These are phyloP conservation scores for Backusella westeae DNA, from an alignment of 192 early-diverging fungal genomes.

Conservation along the genomic window DNA sequence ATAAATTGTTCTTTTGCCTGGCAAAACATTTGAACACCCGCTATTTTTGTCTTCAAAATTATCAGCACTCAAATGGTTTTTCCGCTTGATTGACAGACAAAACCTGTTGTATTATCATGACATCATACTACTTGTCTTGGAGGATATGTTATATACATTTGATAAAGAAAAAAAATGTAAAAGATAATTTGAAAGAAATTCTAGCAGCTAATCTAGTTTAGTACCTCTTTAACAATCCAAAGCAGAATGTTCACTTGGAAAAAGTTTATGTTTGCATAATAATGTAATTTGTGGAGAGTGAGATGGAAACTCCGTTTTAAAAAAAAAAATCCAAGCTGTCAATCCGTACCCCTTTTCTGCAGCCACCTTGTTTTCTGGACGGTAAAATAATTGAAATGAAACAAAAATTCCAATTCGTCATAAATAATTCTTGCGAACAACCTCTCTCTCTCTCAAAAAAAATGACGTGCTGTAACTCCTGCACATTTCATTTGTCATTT, in stretches of 20 bases:
- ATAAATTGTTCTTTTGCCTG: neutral
- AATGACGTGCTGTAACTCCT: neutral
- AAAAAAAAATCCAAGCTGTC: neutral
- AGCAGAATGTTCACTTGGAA: slow-evolving; percentile 4
- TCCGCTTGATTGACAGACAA: neutral
- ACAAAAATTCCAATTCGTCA: neutral
- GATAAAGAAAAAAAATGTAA: too few relatives aligned
- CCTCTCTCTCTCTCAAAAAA: neutral
- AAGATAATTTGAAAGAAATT: neutral
- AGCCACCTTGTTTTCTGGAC: neutral
- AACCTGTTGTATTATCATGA: neutral
- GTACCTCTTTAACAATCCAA: neutral
- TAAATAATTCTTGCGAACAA: neutral
- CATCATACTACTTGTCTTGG: neutral
- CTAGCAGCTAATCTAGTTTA: neutral
- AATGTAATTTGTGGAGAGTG: neutral
- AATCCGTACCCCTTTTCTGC: neutral
- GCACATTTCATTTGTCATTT: neutral
- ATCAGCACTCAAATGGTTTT: neutral
- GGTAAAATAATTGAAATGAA: neutral
- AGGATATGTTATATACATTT: neutral
- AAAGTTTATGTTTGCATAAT: neutral
- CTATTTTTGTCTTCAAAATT: neutral
- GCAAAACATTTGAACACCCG: neutral
- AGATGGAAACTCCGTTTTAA: neutral